Evolutionary conservation across 108 stramenopile species (phyloP).

Genomic region (Cyclotella cryptica): DNA sequence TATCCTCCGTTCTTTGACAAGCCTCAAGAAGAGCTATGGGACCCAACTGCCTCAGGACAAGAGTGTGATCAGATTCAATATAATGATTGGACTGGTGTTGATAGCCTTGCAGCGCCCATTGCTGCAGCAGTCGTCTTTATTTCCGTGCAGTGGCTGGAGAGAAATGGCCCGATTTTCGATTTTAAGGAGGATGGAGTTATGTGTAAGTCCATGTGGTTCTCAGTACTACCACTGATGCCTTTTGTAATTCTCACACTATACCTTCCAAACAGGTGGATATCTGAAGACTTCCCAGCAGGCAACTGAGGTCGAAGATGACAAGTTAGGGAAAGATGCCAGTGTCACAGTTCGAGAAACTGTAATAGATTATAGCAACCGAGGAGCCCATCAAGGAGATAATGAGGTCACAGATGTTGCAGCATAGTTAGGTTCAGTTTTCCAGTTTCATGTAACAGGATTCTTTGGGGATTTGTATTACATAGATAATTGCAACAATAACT

Average conservation of each 20-base stretch:
- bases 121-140: conserved; percentile 45
- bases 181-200: conserved; percentile 25
- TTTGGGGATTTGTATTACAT: too few relatives aligned
- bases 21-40: conserved; percentile 62
- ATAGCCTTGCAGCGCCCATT: conserved; percentile 68
- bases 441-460: too few relatives aligned
- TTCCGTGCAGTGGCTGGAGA: conserved; percentile 45
- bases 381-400: too few relatives aligned
- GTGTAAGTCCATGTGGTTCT: conserved; percentile 23
- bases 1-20: conserved; percentile 72
- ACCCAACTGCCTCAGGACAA: conserved; percentile 48
- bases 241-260: too few relatives aligned
- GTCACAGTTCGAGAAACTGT: too few relatives aligned
- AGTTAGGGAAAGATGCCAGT: too few relatives aligned
- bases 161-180: conserved; percentile 36
- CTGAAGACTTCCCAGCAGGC: conserved; percentile 18
- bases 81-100: conserved; percentile 79
- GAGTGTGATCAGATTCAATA: conserved; percentile 60
- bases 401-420: too few relatives aligned
- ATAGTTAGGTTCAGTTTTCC: too few relatives aligned
- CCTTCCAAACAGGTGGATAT: conserved; percentile 12
- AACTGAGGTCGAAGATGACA: too few relatives aligned
- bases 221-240: too few relatives aligned
- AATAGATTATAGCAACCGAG: too few relatives aligned
- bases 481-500: too few relatives aligned